Evolutionary conservation across 768 basidiomycete genomes (phyloP).

Genomic region (Pulveroboletus sp.): DNA sequence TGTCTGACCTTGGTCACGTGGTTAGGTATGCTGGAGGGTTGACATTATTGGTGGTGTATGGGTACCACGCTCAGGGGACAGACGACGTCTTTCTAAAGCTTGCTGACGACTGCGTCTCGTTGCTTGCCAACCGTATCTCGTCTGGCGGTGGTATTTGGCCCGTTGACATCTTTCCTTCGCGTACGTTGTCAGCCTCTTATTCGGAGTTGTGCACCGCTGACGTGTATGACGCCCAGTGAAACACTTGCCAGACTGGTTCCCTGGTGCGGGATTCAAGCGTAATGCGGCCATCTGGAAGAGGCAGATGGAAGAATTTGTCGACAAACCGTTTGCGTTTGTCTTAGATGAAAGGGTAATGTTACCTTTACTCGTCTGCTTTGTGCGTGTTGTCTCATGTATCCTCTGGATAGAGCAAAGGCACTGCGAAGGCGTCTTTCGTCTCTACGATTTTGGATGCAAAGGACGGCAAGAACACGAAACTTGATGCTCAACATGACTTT

Average conservation of each 20-base stretch:
- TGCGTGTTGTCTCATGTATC: not conserved
- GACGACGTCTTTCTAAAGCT: constrained; percentile 42
- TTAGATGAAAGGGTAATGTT: constrained; percentile 51
- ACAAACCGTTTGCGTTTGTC: constrained; percentile 59
- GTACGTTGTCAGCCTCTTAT: constrained; percentile 22
- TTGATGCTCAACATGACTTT: constrained; percentile 45
- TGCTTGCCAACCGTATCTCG: constrained; percentile 44
- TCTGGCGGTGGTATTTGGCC: constrained; percentile 43
- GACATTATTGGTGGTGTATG: constrained; percentile 62
- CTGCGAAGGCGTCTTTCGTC: constrained; percentile 39
- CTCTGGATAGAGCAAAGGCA: constrained; percentile 32
- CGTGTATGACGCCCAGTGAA: constrained; percentile 34
- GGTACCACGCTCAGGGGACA: constrained; percentile 44
- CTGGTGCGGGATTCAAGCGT: constrained; percentile 63
- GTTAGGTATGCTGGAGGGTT: constrained; percentile 47
- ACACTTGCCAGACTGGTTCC: constrained; percentile 62
- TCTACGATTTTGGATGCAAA: constrained; percentile 49
- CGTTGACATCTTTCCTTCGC: constrained; percentile 37
- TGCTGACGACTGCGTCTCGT: constrained; percentile 39
- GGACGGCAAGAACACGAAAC: not conserved
- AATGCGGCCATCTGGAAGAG: constrained; percentile 62
- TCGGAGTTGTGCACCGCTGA: not conserved
- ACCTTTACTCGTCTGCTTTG: not conserved
- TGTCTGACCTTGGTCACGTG: constrained; percentile 25
- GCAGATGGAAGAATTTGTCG: constrained; percentile 61